phyloP scores from a whole-genome alignment of 257 asterid species.

The Leonotis leonurus region DNA sequence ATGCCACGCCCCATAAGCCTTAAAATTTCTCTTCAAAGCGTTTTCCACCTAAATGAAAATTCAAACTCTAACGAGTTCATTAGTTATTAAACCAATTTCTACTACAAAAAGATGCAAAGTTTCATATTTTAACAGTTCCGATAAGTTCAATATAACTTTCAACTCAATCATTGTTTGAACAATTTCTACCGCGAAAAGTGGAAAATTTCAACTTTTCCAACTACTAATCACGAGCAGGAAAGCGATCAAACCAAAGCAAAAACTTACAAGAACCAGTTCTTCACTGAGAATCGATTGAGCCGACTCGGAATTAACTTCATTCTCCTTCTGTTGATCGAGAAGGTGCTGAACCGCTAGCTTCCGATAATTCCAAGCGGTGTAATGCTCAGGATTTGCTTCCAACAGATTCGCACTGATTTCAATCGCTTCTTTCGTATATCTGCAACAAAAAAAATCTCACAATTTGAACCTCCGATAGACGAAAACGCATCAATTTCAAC shows the following conservation, averaged over 20 bases:
- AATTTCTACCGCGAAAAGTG: neutral
- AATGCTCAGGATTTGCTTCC: constrained; percentile 78
- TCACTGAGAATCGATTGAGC: constrained; percentile 49
- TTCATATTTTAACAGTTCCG: neutral
- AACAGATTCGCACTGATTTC: constrained; percentile 62
- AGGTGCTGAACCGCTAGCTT: constrained; percentile 63
- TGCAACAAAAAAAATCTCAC: constrained; percentile 27
- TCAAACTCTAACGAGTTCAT: constrained; percentile 24
- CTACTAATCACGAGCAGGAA: constrained; percentile 5
- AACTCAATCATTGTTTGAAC: neutral
- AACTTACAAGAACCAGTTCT: constrained; percentile 74
- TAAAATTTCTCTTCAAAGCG: constrained; percentile 68
- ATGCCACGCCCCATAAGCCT: constrained; percentile 99
- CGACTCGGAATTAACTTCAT: constrained; percentile 28
- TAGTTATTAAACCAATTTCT: neutral
- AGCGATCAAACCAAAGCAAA: neutral
- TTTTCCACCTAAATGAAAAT: constrained; percentile 61
- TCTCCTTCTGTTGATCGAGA: constrained; percentile 33
- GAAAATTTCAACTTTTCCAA: neutral
- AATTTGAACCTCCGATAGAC: neutral
- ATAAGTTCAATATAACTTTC: neutral
- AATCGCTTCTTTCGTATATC: constrained; percentile 78
- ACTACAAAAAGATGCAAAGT: neutral
- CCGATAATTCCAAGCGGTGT: constrained; percentile 89
- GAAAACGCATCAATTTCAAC: neutral